These are phyloP conservation scores for Aaosphaeria arxii DNA, from an alignment of 2,329 filamentous ascomycete species.

Conservation along the genomic window DNA sequence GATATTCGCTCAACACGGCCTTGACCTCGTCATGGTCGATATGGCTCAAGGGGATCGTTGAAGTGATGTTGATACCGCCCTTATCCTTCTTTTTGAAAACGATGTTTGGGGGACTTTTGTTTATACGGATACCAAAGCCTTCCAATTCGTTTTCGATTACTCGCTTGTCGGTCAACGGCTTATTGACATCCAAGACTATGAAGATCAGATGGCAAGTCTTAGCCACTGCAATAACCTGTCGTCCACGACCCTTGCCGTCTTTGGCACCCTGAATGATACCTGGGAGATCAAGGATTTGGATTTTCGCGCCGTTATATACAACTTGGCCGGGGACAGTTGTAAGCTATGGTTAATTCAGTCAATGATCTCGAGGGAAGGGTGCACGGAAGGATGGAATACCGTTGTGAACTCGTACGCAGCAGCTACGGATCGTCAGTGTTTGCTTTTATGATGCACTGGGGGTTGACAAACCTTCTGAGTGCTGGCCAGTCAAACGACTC, in stretches of 20 bases:
- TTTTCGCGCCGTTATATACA: conserved; percentile 91
- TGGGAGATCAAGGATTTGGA: conserved; percentile 97
- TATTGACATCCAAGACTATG: conserved; percentile 97
- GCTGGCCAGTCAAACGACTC: conserved; percentile 90
- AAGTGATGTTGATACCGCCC: conserved; percentile 94
- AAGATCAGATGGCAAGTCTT: conserved; percentile 99
- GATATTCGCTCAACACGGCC: conserved; percentile 96
- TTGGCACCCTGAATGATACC: conserved; percentile 99
- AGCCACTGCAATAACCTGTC: conserved; percentile 96
- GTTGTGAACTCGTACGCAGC: conserved; percentile 99
- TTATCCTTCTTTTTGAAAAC: conserved; percentile 99
- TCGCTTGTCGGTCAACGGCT: conserved; percentile 93
- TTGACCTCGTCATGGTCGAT: conserved; percentile 97
- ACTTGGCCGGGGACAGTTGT: conserved; percentile 97
- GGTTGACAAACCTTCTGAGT: conserved; percentile 67
- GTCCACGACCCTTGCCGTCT: conserved; percentile 94
- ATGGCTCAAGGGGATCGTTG: conserved; percentile 84
- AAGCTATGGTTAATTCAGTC: conserved; percentile 44
- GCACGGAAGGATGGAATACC: conserved; percentile 10
- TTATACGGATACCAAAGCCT: conserved; percentile 95
- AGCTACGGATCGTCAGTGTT: conserved; percentile 43
- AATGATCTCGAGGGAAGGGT: conserved; percentile 1
- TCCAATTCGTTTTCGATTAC: conserved; percentile 94
- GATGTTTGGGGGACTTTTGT: conserved; percentile 96
- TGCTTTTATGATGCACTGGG: background rate